Evolutionary conservation across 1,139 yeast genomes (phyloP), one percentile per base, ranked within the genome.

Genomic region (Taphrina betulina): DNA sequence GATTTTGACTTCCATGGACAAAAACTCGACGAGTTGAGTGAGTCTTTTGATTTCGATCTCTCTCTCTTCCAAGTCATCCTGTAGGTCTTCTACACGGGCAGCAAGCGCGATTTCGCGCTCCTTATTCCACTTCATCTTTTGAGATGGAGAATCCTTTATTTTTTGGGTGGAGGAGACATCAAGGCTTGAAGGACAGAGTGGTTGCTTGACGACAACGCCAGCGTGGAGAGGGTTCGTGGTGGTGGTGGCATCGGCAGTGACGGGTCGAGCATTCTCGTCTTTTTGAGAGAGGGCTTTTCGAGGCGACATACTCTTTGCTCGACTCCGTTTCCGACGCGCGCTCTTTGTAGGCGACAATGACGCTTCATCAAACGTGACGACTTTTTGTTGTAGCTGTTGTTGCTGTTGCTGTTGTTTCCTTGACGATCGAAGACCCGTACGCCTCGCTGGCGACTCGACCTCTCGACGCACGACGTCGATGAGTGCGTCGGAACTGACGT

Each of bases 1-100:
- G 23, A 50, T 33, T 16, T 50, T 38, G 22, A 50, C 54, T 31
- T 50, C 54, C 12, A 40, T 41, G 10, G 54, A 29, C 12, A 50
- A 41, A 24, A 31, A 50, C 16, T 38, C 16, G 38, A 33, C 40
- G 26, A 50, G 46, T 8, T 26, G 7, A 5, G 46, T 50, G 41
- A 50, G 16, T 14, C 40, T 41, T 5, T 23, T 23, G 19, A 50
- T 50, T 19, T 19, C 19, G n/a, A 16, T 23, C n/a, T 50, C 54
- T 10, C 34, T 28, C 12, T 40, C 46, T 24, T 38, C 46, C 12
- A 50, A 19, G 7, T 20, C 33, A 19, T 31, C 19, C 5, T 31
- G 20, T 26, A 50, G 31, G 22, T 14, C 16, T 3, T 16, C 46
- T 16, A 40, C 7, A 14, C 14, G 36, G 19, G 8, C 34, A 4